Conservation (phyloP, 2,329 filamentous ascomycete species). For the Ceratocystis cubensis region DNA sequence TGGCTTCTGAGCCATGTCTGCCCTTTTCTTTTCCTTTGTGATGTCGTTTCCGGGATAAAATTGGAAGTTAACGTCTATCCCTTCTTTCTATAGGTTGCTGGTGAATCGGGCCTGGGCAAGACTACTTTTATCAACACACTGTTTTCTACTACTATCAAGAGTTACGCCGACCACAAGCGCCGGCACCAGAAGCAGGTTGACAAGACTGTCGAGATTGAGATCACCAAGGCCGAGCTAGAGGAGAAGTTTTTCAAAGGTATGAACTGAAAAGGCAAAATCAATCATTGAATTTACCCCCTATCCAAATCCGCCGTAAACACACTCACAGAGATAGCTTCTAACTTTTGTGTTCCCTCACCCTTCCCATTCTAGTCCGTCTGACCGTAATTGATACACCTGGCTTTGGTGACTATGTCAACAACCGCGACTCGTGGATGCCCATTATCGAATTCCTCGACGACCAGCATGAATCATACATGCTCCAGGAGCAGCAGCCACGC, state of each 20-base stretch:
- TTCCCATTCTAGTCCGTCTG: constrained; percentile 58
- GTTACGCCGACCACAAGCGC: constrained; percentile 99
- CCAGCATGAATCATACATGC: constrained; percentile 99
- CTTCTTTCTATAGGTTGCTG: constrained; percentile 58
- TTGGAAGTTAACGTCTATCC: too few relatives aligned
- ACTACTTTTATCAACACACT: constrained; percentile 99
- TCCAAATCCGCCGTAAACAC: constrained; percentile 18
- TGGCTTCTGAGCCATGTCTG: not conserved
- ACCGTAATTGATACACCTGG: constrained; percentile 98
- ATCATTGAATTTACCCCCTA: not conserved
- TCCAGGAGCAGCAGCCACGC: constrained; percentile 98
- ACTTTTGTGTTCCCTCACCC: not conserved
- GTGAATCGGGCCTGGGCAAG: constrained; percentile 96
- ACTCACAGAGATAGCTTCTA: constrained; percentile 22
- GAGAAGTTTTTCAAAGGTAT: constrained; percentile 99
- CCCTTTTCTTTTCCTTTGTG: not conserved
- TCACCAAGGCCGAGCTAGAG: constrained; percentile 98
- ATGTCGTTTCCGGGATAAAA: too few relatives aligned
- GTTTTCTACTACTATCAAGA: constrained; percentile 99
- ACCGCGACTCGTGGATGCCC: constrained; percentile 98
- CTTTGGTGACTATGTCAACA: constrained; percentile 99
- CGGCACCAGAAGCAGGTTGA: constrained; percentile 98
- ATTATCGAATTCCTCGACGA: constrained; percentile 99
- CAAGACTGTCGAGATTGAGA: constrained; percentile 99
- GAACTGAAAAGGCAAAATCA: not conserved